Base-by-base conservation (phyloP, 768 basidiomycete genomes). In the Pholiota conissans region DNA sequence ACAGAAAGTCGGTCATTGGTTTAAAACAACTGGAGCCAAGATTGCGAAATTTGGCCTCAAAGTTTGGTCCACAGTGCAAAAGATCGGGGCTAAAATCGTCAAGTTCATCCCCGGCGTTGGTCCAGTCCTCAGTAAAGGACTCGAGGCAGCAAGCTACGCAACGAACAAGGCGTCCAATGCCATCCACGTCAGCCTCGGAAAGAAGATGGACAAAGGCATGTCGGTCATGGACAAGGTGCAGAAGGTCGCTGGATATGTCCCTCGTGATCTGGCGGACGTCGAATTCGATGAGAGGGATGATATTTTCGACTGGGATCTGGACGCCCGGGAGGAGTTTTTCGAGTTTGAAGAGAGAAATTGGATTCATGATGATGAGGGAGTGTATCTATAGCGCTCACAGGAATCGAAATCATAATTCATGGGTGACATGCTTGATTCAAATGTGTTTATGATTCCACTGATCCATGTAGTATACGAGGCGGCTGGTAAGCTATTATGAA, bases 1-100 rank as follows among this genome's bases (percentile, higher is more conserved):
- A 45, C 39, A 55, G 48, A 58, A 49, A 30, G 57, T 48, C 20
- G 57, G 52, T 9, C 39, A 45, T 10, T 58, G 49, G 30, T 18
- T 62, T 26, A 55, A 62, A 35, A 55, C 58, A 16, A 52, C 50
- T 22, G 61, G 57, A 5, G 52, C 57, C 4, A 62, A 58, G 30
- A 56, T 62, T 11, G 61, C 57, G 34, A 62, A 62, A 34, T 32
- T 56, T n/a, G 61, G 57, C 6, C 53, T 62, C 22, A 62, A 62
- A 26, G 28, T 62, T 16, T 27, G 49, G 27, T 53, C 61, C 0
- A 51, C 57, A 1, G 42, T 42, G 3, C 35, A 35, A 1, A 54
- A 58, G 13, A 48, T 52, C 13, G 56, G 45, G 3, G 39, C 52
- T 13, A 58, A 51, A 34, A 22, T 62, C 5, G 54, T 51, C 34